Percentiles rank a stretch among this genome's conserved stretches.
These are phyloP conservation scores for Galerina sulciceps DNA, from an alignment of 768 basidiomycete genomes.

Conservation along the genomic window DNA sequence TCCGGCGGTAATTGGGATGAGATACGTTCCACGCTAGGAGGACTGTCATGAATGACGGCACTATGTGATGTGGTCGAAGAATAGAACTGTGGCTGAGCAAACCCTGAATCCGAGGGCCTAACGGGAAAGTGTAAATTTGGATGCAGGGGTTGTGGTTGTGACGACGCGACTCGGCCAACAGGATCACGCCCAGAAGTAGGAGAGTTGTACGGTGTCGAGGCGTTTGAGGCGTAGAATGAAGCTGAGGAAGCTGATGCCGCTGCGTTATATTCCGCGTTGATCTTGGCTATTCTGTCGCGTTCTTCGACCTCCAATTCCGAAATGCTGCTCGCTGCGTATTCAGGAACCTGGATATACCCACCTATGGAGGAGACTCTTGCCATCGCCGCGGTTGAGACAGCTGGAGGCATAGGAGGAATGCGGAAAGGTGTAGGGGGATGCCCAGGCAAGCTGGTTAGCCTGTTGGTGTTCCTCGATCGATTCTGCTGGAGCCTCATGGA, in stretches of 20 bases:
- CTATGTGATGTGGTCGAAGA: neutral
- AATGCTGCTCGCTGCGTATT: conserved; percentile 29
- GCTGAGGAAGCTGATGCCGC: conserved; percentile 34
- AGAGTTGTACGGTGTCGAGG: conserved; percentile 10
- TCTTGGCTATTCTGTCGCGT: conserved; percentile 40
- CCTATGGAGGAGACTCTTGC: conserved; percentile 8
- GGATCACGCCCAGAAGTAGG: conserved; percentile 8
- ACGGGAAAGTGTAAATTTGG: conserved; percentile 22
- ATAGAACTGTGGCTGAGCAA: neutral
- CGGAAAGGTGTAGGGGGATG: conserved; percentile 19
- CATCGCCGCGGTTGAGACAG: neutral
- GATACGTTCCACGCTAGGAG: conserved; percentile 27
- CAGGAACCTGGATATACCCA: conserved; percentile 18
- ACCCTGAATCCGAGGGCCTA: neutral
- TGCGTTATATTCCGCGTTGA: conserved; percentile 46
- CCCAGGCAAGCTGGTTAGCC: conserved; percentile 12
- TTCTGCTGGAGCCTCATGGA: conserved; percentile 16
- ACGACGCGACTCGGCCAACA: conserved; percentile 12
- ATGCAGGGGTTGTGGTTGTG: conserved; percentile 23
- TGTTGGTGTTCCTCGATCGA: conserved; percentile 19
- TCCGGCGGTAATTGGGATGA: conserved; percentile 20
- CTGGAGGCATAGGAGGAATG: neutral
- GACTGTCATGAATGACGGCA: conserved; percentile 16
- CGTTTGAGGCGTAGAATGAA: conserved; percentile 32
- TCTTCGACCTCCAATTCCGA: conserved; percentile 46